These are phyloP conservation scores for Ramalina peruviana DNA, from an alignment of 495 filamentous ascomycete genomes.

Conservation along the genomic window DNA sequence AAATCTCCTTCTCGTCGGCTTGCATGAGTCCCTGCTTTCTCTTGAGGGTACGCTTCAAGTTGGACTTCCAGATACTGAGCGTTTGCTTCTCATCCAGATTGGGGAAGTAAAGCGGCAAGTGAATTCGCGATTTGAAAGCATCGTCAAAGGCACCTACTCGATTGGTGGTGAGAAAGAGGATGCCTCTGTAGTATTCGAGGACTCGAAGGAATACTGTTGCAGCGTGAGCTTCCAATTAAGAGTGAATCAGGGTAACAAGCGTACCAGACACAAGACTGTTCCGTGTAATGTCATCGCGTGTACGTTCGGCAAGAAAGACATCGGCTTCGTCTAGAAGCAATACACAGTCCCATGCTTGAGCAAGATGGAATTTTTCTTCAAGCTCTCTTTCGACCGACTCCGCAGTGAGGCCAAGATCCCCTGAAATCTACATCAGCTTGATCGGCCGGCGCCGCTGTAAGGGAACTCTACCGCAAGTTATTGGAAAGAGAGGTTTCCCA, in stretches of 20 bases:
- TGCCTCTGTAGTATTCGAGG: constrained; percentile 41
- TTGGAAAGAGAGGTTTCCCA: constrained; percentile 17
- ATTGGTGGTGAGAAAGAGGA: constrained; percentile 45
- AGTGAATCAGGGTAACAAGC: too few species aligned
- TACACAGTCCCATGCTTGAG: constrained; percentile 21
- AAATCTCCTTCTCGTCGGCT: neutral
- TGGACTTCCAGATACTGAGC: constrained; percentile 2
- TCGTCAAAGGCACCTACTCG: constrained; percentile 29
- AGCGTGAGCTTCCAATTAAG: neutral
- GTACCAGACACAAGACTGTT: constrained; percentile 14
- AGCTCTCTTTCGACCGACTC: constrained; percentile 19
- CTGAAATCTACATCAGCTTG: neutral
- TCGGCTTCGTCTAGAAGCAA: constrained; percentile 54
- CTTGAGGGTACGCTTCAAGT: neutral
- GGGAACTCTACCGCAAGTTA: constrained; percentile 13
- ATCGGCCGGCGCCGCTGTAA: too few species aligned
- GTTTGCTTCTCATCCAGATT: neutral
- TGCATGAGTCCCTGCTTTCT: neutral
- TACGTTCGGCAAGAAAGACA: constrained; percentile 45
- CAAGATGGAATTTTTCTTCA: constrained; percentile 23
- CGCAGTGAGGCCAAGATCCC: constrained; percentile 4
- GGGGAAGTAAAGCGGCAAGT: constrained; percentile 18
- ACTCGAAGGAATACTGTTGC: constrained; percentile 35
- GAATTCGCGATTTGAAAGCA: constrained; percentile 36
- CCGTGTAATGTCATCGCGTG: constrained; percentile 20